Percentiles rank a stretch among this genome's conserved stretches.
Evolutionary conservation across 2,329 filamentous ascomycete genomes (phyloP).

Genomic region (Ophiostoma perfectum): DNA sequence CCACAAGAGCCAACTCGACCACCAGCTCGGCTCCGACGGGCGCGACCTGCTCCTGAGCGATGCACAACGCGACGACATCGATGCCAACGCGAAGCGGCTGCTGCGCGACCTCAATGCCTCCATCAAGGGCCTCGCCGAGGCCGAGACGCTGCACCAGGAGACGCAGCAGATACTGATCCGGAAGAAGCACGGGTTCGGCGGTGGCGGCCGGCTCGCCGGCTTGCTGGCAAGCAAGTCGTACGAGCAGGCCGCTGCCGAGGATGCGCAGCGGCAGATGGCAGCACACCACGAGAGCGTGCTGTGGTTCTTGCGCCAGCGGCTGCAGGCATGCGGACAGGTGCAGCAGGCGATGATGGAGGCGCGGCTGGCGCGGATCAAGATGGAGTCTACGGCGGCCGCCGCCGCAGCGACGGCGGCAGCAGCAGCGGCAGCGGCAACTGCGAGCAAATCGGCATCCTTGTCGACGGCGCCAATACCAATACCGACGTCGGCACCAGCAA

Average conservation of each 20-base stretch:
- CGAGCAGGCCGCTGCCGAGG: slow-evolving; percentile 70
- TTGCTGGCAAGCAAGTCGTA: slow-evolving; percentile 38
- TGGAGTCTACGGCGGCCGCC: slow-evolving; percentile 53
- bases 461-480: not conserved
- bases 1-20: slow-evolving; percentile 41
- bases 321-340: slow-evolving; percentile 70
- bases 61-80: slow-evolving; percentile 76
- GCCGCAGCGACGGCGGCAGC: not conserved
- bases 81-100: slow-evolving; percentile 78
- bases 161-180: slow-evolving; percentile 65
- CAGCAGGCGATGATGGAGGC: slow-evolving; percentile 94
- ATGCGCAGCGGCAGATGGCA: slow-evolving; percentile 58
- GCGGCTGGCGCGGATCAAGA: slow-evolving; percentile 73
- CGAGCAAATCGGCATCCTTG: slow-evolving; percentile 2
- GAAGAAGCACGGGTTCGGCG: slow-evolving; percentile 54
- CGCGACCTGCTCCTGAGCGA: slow-evolving; percentile 55
- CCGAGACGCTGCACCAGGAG: slow-evolving; percentile 74
- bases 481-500: slow-evolving; percentile 34
- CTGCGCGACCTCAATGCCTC: slow-evolving; percentile 79
- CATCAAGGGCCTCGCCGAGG: slow-evolving; percentile 73
- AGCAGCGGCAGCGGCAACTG: slow-evolving; percentile 22
- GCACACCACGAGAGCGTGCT: slow-evolving; percentile 76
- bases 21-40: slow-evolving; percentile 21
- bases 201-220: slow-evolving; percentile 33
- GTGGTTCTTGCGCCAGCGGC: slow-evolving; percentile 68